Conservation (phyloP, 768 basidiomycete species). For the Lactarius tabidus region DNA sequence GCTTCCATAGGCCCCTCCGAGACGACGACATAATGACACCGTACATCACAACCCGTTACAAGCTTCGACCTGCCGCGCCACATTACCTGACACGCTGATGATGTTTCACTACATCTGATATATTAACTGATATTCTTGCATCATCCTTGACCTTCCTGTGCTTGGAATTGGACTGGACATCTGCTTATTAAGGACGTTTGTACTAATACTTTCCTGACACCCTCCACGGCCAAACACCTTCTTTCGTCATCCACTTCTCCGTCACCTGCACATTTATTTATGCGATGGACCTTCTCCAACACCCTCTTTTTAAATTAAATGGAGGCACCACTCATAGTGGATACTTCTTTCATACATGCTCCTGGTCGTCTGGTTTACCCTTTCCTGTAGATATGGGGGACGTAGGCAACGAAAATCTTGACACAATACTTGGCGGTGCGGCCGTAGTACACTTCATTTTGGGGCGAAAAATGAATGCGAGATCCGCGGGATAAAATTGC, state of each 20-base stretch:
- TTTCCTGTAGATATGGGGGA: background rate
- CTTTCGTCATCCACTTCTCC: background rate
- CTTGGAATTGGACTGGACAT: conserved; percentile 10
- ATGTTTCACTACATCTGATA: background rate
- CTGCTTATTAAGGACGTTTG: conserved; percentile 1
- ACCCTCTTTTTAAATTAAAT: background rate
- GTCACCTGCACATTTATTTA: background rate
- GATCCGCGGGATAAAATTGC: background rate
- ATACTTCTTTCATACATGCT: background rate
- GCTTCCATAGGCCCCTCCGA: background rate
- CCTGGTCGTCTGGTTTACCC: background rate
- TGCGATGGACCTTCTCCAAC: background rate
- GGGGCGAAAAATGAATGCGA: background rate
- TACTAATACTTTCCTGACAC: background rate
- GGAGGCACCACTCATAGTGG: background rate
- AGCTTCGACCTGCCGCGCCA: background rate
- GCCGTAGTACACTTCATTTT: background rate
- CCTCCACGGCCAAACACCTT: background rate
- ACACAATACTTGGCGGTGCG: background rate
- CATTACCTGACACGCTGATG: background rate
- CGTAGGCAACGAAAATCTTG: background rate
- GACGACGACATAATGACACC: background rate
- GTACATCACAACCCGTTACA: background rate
- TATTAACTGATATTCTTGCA: background rate
- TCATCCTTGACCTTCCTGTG: background rate